Evolutionary conservation across 2,329 filamentous ascomycete species (phyloP).

Genomic region (Cladosporium colombiae): DNA sequence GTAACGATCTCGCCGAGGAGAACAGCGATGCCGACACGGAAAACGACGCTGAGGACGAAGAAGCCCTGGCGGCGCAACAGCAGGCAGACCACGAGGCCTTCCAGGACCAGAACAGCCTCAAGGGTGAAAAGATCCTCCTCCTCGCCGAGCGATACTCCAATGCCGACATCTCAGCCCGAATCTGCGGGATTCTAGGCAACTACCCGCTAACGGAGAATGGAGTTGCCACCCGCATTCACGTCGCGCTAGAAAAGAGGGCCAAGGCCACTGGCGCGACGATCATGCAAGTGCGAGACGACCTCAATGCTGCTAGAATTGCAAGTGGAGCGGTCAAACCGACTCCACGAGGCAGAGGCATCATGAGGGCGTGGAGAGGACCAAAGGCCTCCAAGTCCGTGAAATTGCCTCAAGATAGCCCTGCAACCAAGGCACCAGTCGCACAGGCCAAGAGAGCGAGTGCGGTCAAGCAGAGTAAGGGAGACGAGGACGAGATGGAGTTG

Average conservation of each 20-base stretch:
- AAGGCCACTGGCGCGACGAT: background rate
- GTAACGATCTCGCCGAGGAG: background rate
- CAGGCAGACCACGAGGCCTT: background rate
- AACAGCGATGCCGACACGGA: background rate
- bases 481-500: background rate
- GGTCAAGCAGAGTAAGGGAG: background rate
- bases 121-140: background rate
- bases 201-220: background rate
- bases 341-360: background rate
- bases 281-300: background rate
- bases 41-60: background rate
- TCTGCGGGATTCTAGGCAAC: background rate
- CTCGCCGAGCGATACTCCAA: constrained; percentile 4
- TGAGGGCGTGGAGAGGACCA: background rate
- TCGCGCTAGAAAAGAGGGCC: background rate
- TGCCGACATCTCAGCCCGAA: background rate
- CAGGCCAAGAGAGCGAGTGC: background rate
- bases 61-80: background rate
- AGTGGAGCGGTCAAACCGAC: background rate
- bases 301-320: background rate
- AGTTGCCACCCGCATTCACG: background rate
- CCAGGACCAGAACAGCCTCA: background rate
- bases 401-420: background rate
- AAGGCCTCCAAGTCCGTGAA: background rate
- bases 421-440: background rate